Base-by-base conservation (phyloP, 495 filamentous ascomycete species). In the Penicillium simplicissimum region DNA sequence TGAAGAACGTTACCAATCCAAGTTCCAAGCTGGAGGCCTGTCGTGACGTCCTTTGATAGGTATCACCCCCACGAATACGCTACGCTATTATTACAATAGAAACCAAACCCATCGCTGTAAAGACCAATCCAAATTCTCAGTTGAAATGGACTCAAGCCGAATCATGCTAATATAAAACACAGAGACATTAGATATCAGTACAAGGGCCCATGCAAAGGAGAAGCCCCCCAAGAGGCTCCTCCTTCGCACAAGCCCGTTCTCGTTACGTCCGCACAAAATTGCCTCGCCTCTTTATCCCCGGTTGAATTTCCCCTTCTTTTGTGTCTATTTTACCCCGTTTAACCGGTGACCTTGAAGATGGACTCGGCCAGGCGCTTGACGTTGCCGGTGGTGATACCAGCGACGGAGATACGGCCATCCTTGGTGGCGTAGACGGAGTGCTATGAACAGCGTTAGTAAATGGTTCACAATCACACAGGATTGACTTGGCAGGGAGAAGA, bases 341-440 rank as follows among this genome's bases (percentile, higher is more conserved):
- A 90, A 67, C 85, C 82, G 23, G 84, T 96, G 62, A 98, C 87
- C 80, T 96, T 94, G 84, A 90, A 93, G 80, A 98, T 98, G 68
- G 90, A 84, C 81, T 97, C 89, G 56, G 95, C 95, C 55, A 98
- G 88, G 66, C 93, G 87, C 80, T 91, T 88, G 62, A 97, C 95
- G 76, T 98, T 98, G 69, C 83, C 92, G 55, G 81, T 84, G 57
- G 95, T 98, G 80, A 98, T 97, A 67, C 95, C 95, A 40, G 95
- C 95, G 17, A 98, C 93, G 43, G 93, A 97, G 72, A 98, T 98
- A 77, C 95, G 88, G 66, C 95, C 95, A 76, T 98, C 94, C 81
- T 89, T 93, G 77, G 95, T 98, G 54, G 92, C 93, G 72, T 98
- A 98, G 63, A 98, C 95, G 69, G 93, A 97, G 84, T 96, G 90